Evolutionary conservation across 306 rosid species (phyloP), one percentile per base, ranked within the genome.

Genomic region (Elaeagnus macrophylla): DNA sequence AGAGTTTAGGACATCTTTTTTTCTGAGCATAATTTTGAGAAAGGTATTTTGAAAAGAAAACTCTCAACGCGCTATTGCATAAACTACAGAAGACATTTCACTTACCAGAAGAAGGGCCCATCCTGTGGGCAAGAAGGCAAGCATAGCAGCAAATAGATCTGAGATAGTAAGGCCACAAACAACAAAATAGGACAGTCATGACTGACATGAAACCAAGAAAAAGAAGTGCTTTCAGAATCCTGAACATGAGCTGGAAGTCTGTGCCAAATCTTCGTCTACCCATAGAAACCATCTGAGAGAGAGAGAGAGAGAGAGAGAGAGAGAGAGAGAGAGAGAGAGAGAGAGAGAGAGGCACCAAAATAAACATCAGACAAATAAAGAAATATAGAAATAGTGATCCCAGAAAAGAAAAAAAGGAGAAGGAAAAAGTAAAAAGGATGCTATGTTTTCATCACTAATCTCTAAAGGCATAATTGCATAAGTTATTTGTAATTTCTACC

Each of bases 101-200:
- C 85, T 75, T 71, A 91, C 97, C 55, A 86, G 87, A 67, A 91
- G 64, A 66, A 91, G 48, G 57, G 93, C 95, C 97, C 97, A 86
- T 44, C 96, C 97, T 2, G 95, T 79, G 62, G 96, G 96, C 83
- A 84, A 59, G 78, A 91, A 86, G 74, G 95, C 97, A 66, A 91
- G 67, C 59, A 84, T 50, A 42, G 96, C 83, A 46, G 95, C 96
- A 71, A 86, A 84, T 62, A 91, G 61, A 80, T 91, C 97, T 53
- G 95, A 69, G 53, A 91, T 48, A 7, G 93, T 82, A 60, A 91
- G 95, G 25, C 89, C 96, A 43, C 82, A 80, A 19, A 86, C 95
- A 18, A 84, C 93, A n/a, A 53, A 91, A 86, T 57, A 87, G 58
- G 45, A 87, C 87, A 3, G 95, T 77, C 97, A 91, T 82, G 69